phyloP scores from a whole-genome alignment of 495 filamentous ascomycete species.

The Haplographium delicatum region DNA sequence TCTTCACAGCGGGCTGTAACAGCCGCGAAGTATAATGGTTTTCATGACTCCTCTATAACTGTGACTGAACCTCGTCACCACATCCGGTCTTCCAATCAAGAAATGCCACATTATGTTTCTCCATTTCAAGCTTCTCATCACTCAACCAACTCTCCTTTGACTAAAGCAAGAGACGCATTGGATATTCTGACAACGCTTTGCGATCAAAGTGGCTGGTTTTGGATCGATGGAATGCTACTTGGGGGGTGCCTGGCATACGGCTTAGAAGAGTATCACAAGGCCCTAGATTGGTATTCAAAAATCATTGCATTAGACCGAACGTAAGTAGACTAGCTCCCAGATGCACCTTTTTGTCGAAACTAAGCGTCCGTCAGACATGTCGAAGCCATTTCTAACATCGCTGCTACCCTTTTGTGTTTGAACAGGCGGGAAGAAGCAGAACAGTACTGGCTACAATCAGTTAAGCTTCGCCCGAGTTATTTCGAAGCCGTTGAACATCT shows the following conservation, averaged over 20 bases:
- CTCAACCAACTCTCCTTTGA: conserved; percentile 5
- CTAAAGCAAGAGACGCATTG: conserved; percentile 55
- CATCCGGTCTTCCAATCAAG: conserved; percentile 13
- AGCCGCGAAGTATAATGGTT: background rate
- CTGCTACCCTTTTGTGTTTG: conserved; percentile 79
- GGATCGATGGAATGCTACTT: conserved; percentile 93
- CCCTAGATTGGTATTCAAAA: conserved; percentile 81
- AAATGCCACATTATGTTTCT: conserved; percentile 21
- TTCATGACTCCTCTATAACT: no score
- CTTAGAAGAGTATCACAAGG: conserved; percentile 78
- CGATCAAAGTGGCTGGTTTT: conserved; percentile 82
- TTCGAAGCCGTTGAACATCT: conserved; percentile 97
- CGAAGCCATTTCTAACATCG: conserved; percentile 90
- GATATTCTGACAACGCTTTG: conserved; percentile 79
- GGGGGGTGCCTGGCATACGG: conserved; percentile 93
- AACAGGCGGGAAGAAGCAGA: conserved; percentile 81
- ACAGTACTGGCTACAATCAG: conserved; percentile 76
- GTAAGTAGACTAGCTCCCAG: conserved; percentile 44
- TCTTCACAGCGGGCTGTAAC: background rate
- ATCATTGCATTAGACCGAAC: conserved; percentile 76
- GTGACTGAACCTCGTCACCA: background rate
- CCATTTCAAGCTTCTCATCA: conserved; percentile 11
- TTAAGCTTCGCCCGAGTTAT: conserved; percentile 80
- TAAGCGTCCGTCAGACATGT: conserved; percentile 72
- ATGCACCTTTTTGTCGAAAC: no score